Base-by-base conservation (phyloP, 768 basidiomycete genomes). In the Pulveroboletus frians region DNA sequence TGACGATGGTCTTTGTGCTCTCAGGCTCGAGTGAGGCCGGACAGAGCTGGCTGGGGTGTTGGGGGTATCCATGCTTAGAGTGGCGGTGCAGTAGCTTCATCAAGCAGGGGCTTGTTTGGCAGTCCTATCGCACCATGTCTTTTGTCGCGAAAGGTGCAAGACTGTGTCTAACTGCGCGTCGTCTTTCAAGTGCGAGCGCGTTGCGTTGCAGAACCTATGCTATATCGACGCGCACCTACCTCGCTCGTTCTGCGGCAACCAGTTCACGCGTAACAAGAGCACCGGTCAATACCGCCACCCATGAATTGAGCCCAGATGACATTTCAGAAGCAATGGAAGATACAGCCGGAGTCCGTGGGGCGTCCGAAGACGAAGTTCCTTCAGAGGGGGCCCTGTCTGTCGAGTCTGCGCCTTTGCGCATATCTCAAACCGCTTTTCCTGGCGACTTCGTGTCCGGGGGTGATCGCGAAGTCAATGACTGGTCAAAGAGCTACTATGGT, bases 401-500 rank as follows among this genome's bases (percentile, higher is more conserved):
- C 0, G 51, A 49, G 42, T 37, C 63, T 21, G 31, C 52, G 10
- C 56, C 59, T 18, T 20, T 44, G 1, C 46, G 49, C 3, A 17
- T 40, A 1, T 51, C 57, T 21, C 64, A 62, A 50, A 46, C 29
- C 34, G 57, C 62, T 9, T 69, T 67, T 21, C 52, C 65, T 2
- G 65, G 67, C 5, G 67, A 67, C 32, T 56, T 67, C 9, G 43
- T 50, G 5, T 53, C 61, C 17, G 63, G 52, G 38, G 47, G 52
- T 8, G 57, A 67, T 26, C 30, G 17, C 26, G 39, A 43, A 21
- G 45, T 50, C 38, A 86, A 78, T 2, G 89, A 98, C 67, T 98
- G 94, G 94, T 88, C 89, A 2, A 85, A 78, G 61, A 87, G 84
- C 61, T 98, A 91, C 64, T 72, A 81, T 52, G 95, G 94, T 0